These are phyloP conservation scores for Alternaria sp. DNA, from an alignment of 2,329 filamentous ascomycete species.

Conservation along the genomic window DNA sequence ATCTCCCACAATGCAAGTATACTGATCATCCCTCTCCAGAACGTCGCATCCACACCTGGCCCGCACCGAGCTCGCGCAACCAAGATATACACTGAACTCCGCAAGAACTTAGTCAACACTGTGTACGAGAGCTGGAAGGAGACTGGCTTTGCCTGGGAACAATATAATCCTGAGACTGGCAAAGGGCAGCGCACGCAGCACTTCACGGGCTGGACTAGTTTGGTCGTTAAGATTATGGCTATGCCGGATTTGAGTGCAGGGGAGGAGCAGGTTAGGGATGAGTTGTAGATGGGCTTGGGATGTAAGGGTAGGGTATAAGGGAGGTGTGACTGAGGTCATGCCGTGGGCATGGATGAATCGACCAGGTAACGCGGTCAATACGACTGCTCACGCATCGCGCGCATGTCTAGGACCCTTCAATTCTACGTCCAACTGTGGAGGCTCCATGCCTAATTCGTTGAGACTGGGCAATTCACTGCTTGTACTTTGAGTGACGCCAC, in stretches of 20 bases:
- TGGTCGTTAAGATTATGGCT: conserved; percentile 96
- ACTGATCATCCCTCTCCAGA: conserved; percentile 51
- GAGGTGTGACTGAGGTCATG: too few species aligned
- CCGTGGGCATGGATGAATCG: too few species aligned
- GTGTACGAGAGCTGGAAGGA: conserved; percentile 87
- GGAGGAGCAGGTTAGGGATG: conserved; percentile 32
- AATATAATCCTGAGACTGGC: conserved; percentile 94
- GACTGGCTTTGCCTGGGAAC: conserved; percentile 98
- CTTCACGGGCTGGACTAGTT: conserved; percentile 98
- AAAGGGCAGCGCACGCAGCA: conserved; percentile 95
- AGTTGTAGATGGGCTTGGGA: conserved; percentile 26
- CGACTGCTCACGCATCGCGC: too few species aligned
- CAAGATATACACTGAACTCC: conserved; percentile 76
- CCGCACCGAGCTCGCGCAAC: conserved; percentile 72
- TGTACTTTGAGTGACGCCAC: neutral
- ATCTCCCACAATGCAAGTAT: too few species aligned
- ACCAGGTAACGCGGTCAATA: too few species aligned
- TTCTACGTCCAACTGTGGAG: neutral
- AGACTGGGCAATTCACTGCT: neutral
- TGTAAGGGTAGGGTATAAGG: too few species aligned
- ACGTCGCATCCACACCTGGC: conserved; percentile 67
- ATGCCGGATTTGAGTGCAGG: conserved; percentile 72
- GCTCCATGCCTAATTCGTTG: neutral
- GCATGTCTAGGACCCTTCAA: too few species aligned
- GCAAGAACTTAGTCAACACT: conserved; percentile 85